Evolutionary conservation across 371 early-diverging fungal species (phyloP), one percentile per base, ranked within the genome.

Genomic region (Mucor irregularis): DNA sequence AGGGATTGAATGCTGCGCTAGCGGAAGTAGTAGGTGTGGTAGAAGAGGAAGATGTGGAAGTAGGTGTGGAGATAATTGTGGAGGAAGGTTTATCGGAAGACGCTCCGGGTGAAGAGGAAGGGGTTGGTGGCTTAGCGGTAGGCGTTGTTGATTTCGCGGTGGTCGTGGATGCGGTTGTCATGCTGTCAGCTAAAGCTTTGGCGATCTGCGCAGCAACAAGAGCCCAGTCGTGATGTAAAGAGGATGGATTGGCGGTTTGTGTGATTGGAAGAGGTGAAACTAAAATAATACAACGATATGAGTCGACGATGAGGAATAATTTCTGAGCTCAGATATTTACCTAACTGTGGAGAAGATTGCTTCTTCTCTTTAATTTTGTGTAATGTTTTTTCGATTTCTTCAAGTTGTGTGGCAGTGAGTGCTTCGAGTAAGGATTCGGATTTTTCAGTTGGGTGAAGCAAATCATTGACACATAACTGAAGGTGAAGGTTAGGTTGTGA

Each of bases 371-470:
- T 64, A 16, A 64, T 60, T 52, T 64, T 64, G 9, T 26, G 21
- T 19, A 64, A 31, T 10, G 65, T 64, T 37, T 56, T 59, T 49
- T 64, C 65, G 45, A 64, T 64, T 56, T 60, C 65, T 33, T 66
- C 61, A 14, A 66, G 50, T 14, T 66, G 66, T 8, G 56, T 46
- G n/a, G 66, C 38, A 22, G 66, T 66, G n/a, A 66, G 52, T 34
- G 57, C 56, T 47, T 66, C 66, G 14, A 66, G 44, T 13, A 66
- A 34, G 25, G 52, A 47, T 53, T 60, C 65, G 26, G 65, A 64
- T 48, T 59, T 60, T 48, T 64, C 65, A n/a, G 65, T 64, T 3
- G 65, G 65, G 43, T 64, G 65, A 38, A 64, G 65, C 24, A 64
- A 56, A 56, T 64, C 65, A 51, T 64, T 64, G 28, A 64, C 56